Evolutionary conservation across 208 protist genomes (phyloP).

Genomic region (Vickermania ingenoplastis): DNA sequence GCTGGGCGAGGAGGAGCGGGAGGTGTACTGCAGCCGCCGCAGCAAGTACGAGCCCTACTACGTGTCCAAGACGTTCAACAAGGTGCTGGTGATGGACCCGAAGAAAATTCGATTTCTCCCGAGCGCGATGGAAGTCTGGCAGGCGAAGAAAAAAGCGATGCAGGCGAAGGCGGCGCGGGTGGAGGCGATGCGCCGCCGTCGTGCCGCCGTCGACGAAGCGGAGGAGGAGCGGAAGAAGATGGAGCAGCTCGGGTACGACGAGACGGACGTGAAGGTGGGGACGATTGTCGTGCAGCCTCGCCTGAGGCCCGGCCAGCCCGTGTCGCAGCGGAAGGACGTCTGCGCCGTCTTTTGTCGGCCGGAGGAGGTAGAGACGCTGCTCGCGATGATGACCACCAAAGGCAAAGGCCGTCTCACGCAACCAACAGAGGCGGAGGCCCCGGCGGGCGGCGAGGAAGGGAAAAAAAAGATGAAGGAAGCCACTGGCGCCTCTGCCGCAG

Average conservation of each 20-base stretch:
- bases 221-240: not conserved
- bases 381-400: not conserved
- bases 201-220: not conserved
- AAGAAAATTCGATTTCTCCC: not conserved
- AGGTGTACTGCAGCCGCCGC: not conserved
- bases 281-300: not conserved
- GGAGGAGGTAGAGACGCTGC: not conserved
- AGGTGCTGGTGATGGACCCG: not conserved
- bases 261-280: not conserved
- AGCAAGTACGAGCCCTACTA: not conserved
- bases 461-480: too few relatives aligned
- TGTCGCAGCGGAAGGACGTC: not conserved
- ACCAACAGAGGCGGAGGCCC: not conserved
- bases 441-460: too few relatives aligned
- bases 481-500: not conserved
- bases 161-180: not conserved
- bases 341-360: not conserved
- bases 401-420: not conserved
- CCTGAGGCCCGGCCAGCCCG: not conserved
- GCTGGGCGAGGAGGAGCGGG: not conserved
- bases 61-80: not conserved
- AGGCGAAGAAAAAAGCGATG: not conserved
- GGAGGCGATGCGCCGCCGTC: not conserved
- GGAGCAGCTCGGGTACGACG: not conserved
- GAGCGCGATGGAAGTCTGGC: not conserved